These are phyloP conservation scores for Trifolium subterraneum DNA, from an alignment of 306 rosid genomes.

Conservation along the genomic window DNA sequence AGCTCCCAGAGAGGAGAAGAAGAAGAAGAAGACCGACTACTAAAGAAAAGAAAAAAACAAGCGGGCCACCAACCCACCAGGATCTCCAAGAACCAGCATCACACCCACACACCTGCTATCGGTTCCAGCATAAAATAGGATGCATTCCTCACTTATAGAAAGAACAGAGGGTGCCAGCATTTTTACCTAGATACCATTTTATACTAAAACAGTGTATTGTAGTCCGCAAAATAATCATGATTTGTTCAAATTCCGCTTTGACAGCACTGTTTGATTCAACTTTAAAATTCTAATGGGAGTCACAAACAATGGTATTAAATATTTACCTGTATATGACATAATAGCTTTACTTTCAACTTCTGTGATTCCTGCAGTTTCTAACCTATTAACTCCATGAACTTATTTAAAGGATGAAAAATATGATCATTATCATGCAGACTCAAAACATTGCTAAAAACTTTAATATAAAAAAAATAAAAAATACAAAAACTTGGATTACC, in stretches of 20 bases:
- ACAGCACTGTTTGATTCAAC: background rate
- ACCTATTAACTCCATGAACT: background rate
- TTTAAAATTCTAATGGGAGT: background rate
- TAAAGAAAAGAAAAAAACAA: too few species aligned
- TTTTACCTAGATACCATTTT: background rate
- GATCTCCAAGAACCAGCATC: too few species aligned
- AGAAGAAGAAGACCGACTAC: too few species aligned
- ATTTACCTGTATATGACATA: background rate
- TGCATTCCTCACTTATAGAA: too few species aligned
- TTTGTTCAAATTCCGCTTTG: background rate
- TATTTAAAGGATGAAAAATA: background rate
- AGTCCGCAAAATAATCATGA: background rate
- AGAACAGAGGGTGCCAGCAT: too few species aligned
- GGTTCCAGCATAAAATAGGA: too few species aligned
- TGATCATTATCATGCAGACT: background rate
- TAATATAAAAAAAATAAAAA: background rate
- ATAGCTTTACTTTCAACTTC: background rate
- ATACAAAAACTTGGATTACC: conserved; percentile 28
- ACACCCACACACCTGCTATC: too few species aligned
- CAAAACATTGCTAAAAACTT: background rate
- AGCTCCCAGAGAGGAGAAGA: too few species aligned
- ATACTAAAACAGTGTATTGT: background rate
- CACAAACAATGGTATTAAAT: background rate
- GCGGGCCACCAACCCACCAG: too few species aligned
- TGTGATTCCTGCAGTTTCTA: background rate